phyloP scores from a whole-genome alignment of 352 stramenopile genomes.

The Globisporangium takayamanum region DNA sequence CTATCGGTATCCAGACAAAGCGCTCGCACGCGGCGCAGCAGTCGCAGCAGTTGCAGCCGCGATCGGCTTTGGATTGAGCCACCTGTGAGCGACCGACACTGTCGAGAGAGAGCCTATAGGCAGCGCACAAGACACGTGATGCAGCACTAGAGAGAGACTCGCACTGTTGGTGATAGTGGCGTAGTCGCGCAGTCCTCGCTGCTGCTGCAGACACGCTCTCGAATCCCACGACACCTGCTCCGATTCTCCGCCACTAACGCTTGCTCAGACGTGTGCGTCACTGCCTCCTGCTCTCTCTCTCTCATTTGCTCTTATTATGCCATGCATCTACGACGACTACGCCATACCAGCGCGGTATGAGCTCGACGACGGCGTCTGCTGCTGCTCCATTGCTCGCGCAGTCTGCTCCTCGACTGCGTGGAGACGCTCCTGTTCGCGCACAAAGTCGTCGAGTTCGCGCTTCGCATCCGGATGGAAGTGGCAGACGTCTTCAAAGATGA shows the following conservation, averaged over 20 bases:
- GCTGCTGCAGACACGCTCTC: too few species aligned
- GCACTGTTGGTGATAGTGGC: too few species aligned
- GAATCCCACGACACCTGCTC: too few species aligned
- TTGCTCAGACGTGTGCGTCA: background rate
- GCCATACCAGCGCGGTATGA: slow-evolving; percentile 5
- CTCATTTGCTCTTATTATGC: background rate
- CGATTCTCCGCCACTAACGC: too few species aligned
- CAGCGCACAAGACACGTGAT: too few species aligned
- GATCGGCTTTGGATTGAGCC: slow-evolving; percentile 28
- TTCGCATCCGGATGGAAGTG: slow-evolving; percentile 73
- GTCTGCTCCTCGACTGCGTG: slow-evolving; percentile 21
- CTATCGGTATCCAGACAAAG: slow-evolving; percentile 44
- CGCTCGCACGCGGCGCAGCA: slow-evolving; percentile 33
- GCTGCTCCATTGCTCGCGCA: background rate
- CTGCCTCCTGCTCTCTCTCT: background rate
- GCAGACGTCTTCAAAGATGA: slow-evolving; percentile 86
- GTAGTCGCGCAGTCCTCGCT: too few species aligned
- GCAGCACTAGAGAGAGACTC: too few species aligned
- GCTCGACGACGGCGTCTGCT: background rate
- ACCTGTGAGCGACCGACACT: slow-evolving; percentile 15
- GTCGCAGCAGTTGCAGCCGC: slow-evolving; percentile 39
- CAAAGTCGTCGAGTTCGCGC: slow-evolving; percentile 47
- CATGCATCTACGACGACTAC: background rate
- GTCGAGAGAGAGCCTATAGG: too few species aligned
- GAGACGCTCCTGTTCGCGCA: slow-evolving; percentile 37